phyloP scores from a whole-genome alignment of 768 basidiomycete species.

The Boletus vermiculosoides region DNA sequence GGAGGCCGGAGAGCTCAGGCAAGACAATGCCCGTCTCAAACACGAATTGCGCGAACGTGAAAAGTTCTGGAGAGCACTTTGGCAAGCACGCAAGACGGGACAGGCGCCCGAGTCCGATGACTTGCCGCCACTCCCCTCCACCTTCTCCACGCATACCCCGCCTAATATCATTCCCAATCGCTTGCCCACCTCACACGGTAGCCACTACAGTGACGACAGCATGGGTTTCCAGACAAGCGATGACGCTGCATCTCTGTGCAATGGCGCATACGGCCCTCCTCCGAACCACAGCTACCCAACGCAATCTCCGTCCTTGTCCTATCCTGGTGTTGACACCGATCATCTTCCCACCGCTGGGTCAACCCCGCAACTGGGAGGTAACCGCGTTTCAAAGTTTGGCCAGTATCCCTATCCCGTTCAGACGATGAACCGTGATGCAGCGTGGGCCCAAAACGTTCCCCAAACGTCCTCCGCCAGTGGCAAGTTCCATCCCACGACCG shows the following conservation, averaged over 20 bases:
- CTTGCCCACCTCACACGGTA: constrained; percentile 38
- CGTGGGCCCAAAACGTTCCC: constrained; percentile 30
- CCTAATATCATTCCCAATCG: constrained; percentile 34
- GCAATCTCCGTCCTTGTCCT: constrained; percentile 50
- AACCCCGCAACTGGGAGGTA: constrained; percentile 34
- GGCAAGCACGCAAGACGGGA: constrained; percentile 60
- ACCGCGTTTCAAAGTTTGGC: constrained; percentile 53
- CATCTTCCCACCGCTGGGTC: constrained; percentile 26
- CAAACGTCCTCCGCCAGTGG: constrained; percentile 34
- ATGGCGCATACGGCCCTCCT: constrained; percentile 44
- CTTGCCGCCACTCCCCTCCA: constrained; percentile 47
- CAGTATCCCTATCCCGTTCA: constrained; percentile 46
- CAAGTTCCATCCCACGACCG: constrained; percentile 27
- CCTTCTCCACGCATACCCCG: constrained; percentile 38
- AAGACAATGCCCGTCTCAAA: constrained; percentile 63
- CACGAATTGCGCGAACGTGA: constrained; percentile 71
- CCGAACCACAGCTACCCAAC: constrained; percentile 40
- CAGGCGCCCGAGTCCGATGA: constrained; percentile 53
- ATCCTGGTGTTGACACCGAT: constrained; percentile 33
- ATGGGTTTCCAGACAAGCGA: constrained; percentile 52
- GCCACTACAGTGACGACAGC: constrained; percentile 38
- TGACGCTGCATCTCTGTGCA: constrained; percentile 43
- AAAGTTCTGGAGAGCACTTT: constrained; percentile 69
- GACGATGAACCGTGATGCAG: constrained; percentile 31
- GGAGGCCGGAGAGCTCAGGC: constrained; percentile 59